Conservation (phyloP, 2,329 filamentous ascomycete species). For the Rhynchosporium agropyri region DNA sequence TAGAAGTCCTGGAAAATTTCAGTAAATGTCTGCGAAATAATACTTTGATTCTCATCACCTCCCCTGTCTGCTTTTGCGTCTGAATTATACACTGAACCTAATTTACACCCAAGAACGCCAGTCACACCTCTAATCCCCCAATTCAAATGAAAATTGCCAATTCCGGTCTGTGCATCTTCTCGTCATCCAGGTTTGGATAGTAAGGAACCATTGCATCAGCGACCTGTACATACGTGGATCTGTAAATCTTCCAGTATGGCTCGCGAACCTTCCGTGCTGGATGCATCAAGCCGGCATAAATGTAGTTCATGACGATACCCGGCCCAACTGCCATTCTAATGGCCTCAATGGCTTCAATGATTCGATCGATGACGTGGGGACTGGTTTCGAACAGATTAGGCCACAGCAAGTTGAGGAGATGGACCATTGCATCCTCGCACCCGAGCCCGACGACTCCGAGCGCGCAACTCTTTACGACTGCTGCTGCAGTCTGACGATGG, state of each 20-base stretch:
- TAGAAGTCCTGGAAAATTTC: slow-evolving; percentile 1
- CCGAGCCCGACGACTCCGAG: slow-evolving; percentile 96
- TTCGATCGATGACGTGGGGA: slow-evolving; percentile 96
- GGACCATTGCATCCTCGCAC: slow-evolving; percentile 97
- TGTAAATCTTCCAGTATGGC: slow-evolving; percentile 96
- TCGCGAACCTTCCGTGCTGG: slow-evolving; percentile 91
- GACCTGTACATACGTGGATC: slow-evolving; percentile 91
- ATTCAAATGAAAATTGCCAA: slow-evolving; percentile 76
- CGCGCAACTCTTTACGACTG: slow-evolving; percentile 96
- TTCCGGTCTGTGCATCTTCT: slow-evolving; percentile 77
- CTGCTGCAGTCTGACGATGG: slow-evolving; percentile 93
- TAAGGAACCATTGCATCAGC: slow-evolving; percentile 97
- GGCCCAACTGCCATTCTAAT: slow-evolving; percentile 92
- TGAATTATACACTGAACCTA: slow-evolving; percentile 18
- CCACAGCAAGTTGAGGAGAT: slow-evolving; percentile 92
- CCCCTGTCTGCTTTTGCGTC: slow-evolving; percentile 4
- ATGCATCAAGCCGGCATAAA: slow-evolving; percentile 97
- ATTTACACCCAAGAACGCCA: slow-evolving; percentile 18
- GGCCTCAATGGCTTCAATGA: slow-evolving; percentile 96
- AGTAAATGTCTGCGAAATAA: slow-evolving; percentile 12
- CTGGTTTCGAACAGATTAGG: slow-evolving; percentile 98
- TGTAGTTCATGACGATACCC: slow-evolving; percentile 93
- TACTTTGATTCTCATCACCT: slow-evolving; percentile 19
- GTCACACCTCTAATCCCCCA: background rate
- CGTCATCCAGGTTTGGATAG: slow-evolving; percentile 84